Evolutionary conservation across 768 basidiomycete species (phyloP).

Genomic region (Harrya chromipes): DNA sequence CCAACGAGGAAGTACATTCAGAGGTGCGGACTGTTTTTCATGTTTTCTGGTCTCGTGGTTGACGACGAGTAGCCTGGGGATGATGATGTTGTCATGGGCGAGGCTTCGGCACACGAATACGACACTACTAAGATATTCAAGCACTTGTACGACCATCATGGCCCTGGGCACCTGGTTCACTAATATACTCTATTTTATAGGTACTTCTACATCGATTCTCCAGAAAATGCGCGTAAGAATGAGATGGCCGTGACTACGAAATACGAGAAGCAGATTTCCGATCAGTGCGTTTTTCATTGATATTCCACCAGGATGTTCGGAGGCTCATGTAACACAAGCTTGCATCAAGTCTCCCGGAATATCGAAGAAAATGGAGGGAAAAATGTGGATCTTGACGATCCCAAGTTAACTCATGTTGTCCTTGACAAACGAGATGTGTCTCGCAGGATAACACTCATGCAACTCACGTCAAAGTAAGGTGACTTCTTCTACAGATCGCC

Average conservation of each 20-base stretch:
- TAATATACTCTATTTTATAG: conserved; percentile 35
- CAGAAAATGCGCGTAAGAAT: conserved; percentile 64
- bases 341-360: conserved; percentile 45
- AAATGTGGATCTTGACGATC: conserved; percentile 63
- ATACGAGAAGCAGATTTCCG: conserved; percentile 48
- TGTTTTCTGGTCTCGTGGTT: background rate
- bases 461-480: conserved; percentile 67
- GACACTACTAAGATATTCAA: conserved; percentile 77
- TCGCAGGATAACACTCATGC: conserved; percentile 67
- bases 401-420: conserved; percentile 83
- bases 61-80: conserved; percentile 8
- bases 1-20: conserved; percentile 1
- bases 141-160: conserved; percentile 58
- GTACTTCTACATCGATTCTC: conserved; percentile 86
- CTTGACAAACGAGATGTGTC: conserved; percentile 79
- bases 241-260: conserved; percentile 57
- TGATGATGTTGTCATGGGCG: conserved; percentile 64
- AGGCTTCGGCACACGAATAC: conserved; percentile 71
- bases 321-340: conserved; percentile 38
- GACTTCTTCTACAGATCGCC: background rate
- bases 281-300: conserved; percentile 42
- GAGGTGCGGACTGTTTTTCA: conserved; percentile 3
- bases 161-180: background rate
- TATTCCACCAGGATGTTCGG: background rate
- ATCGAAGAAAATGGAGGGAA: conserved; percentile 73